Conservation (phyloP, 2,329 filamentous ascomycete genomes). For the Cadophora gregata region DNA sequence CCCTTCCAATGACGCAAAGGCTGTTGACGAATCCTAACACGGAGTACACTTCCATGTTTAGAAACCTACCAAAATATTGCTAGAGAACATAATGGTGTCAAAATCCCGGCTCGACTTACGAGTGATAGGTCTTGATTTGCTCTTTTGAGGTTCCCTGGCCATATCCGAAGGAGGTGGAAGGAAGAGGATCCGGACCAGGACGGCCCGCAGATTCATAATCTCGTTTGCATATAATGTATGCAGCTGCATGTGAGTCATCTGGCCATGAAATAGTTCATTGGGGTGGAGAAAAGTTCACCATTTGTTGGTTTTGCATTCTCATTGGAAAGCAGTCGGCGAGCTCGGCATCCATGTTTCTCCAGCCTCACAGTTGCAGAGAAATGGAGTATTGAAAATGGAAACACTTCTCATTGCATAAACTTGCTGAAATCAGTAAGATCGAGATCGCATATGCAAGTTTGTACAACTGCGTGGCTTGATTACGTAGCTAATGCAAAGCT, state of each 20-base stretch:
- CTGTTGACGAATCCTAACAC: neutral
- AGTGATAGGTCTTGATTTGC: neutral
- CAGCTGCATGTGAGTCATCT: neutral
- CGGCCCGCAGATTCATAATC: neutral
- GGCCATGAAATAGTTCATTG: neutral
- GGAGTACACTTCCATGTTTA: neutral
- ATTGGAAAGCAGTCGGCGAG: constrained; percentile 6
- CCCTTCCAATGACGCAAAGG: neutral
- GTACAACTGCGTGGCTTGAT: neutral
- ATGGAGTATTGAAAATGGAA: neutral
- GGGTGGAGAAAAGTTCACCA: neutral
- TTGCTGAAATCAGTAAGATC: neutral
- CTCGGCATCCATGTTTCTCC: neutral
- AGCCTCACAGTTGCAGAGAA: neutral
- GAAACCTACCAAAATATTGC: neutral
- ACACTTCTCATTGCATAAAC: neutral
- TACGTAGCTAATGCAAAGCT: neutral
- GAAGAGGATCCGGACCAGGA: no score
- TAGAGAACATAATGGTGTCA: neutral
- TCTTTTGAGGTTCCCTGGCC: neutral
- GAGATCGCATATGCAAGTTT: neutral
- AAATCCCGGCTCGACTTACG: neutral
- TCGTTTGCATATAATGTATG: neutral
- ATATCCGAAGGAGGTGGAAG: neutral
- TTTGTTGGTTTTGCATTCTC: constrained; percentile 1